Conservation (phyloP, 2,329 filamentous ascomycete species). For the Harringtonia aguacate region DNA sequence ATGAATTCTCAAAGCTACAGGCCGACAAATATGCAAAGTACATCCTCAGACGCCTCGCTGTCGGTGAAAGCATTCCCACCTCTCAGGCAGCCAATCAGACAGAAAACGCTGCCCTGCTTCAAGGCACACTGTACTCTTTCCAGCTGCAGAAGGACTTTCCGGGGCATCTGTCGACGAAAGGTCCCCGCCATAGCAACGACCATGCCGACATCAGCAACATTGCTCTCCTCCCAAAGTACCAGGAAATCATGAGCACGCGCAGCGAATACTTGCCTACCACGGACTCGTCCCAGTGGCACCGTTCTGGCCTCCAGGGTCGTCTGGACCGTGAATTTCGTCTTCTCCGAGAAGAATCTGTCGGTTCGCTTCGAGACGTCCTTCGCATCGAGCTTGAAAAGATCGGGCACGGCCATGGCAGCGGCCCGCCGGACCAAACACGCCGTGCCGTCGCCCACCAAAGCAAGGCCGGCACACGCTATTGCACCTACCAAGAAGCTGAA, state of each 20-base stretch:
- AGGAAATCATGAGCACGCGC: slow-evolving; percentile 31
- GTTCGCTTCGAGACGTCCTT: slow-evolving; percentile 45
- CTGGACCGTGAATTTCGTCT: slow-evolving; percentile 64
- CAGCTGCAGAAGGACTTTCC: slow-evolving; percentile 3
- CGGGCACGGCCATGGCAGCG: slow-evolving; percentile 29
- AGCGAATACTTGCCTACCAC: slow-evolving; percentile 28
- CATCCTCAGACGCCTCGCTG: not conserved
- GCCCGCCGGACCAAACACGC: slow-evolving; percentile 31
- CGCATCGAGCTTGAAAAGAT: slow-evolving; percentile 5
- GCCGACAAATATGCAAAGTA: not conserved
- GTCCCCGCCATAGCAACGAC: slow-evolving; percentile 67
- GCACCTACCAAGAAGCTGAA: slow-evolving; percentile 24
- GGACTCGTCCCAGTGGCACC: slow-evolving; percentile 25
- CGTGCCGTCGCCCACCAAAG: not conserved
- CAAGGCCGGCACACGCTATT: slow-evolving; percentile 17
- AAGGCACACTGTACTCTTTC: not conserved
- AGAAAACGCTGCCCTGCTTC: too few species aligned
- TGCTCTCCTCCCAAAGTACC: slow-evolving; percentile 52
- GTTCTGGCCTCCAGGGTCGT: slow-evolving; percentile 33
- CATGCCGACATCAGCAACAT: slow-evolving; percentile 49
- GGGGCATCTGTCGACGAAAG: slow-evolving; percentile 17
- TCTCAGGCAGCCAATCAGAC: not conserved
- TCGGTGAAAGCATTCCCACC: not conserved
- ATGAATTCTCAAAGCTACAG: not conserved
- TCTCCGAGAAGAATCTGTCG: slow-evolving; percentile 60